Conservation (phyloP, 495 filamentous ascomycete genomes). For the Daldinia loculata region DNA sequence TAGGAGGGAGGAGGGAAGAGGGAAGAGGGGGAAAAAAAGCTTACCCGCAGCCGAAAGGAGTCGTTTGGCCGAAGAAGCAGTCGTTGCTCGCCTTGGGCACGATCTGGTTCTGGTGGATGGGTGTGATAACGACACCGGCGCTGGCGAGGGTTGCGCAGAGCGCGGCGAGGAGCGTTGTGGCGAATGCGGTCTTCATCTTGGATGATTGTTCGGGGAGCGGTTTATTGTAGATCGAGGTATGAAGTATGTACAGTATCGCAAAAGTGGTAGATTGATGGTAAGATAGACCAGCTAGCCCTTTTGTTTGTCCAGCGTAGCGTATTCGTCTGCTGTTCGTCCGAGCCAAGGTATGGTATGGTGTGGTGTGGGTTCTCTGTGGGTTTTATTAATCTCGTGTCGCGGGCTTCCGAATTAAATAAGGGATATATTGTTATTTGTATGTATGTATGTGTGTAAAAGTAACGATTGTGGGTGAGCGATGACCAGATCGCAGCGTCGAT, state of each 20-base stretch:
- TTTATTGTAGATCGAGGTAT: neutral
- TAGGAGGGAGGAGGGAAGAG: no score
- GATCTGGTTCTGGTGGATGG: slow-evolving; percentile 55
- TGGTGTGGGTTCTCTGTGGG: neutral
- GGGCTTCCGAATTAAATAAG: slow-evolving; percentile 5
- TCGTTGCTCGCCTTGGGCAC: slow-evolving; percentile 52
- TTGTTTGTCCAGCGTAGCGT: neutral
- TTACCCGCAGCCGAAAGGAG: slow-evolving; percentile 59
- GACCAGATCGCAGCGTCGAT: slow-evolving; percentile 30
- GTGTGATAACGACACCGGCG: slow-evolving; percentile 58
- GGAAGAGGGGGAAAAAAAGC: slow-evolving; percentile 20
- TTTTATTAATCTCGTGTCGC: slow-evolving; percentile 2
- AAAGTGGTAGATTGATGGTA: neutral
- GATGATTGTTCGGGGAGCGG: neutral
- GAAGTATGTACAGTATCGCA: neutral
- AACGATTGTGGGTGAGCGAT: slow-evolving; percentile 30
- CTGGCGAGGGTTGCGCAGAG: slow-evolving; percentile 55
- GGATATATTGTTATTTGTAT: neutral
- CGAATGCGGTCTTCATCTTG: slow-evolving; percentile 52
- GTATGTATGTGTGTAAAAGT: neutral
- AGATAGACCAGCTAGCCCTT: slow-evolving; percentile 1
- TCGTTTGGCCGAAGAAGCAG: slow-evolving; percentile 60
- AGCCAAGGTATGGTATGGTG: neutral
- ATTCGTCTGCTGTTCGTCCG: neutral
- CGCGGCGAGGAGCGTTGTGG: slow-evolving; percentile 45